Evolutionary conservation across 1,284 basidiomycete genomes (phyloP), one percentile per base, ranked within the genome.

Genomic region (Takashimella tepidaria): DNA sequence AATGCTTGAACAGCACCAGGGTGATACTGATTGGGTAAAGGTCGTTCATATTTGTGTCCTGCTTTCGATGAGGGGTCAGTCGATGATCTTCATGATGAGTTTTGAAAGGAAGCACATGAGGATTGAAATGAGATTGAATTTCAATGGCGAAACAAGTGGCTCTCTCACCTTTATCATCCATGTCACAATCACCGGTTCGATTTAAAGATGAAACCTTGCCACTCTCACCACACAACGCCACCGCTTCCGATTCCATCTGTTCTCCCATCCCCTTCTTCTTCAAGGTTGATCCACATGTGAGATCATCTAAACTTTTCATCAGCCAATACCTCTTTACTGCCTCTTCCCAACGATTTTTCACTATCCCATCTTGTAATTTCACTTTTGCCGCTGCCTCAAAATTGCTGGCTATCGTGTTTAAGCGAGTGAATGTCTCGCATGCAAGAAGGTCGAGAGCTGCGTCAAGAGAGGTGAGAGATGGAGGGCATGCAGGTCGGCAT

Each of bases 361-460:
- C 57, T 5, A 70, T 66, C 0, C 69, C 68, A 24, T 69, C 65
- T 12, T 68, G 63, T 16, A 74, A 61, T 48, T 69, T 66, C 21
- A 70, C 59, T 2, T 64, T 67, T 2, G 68, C 67, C 1, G 68
- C 66, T 4, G 54, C 22, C 47, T 74, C 70, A 31, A 72, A 74
- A 45, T 69, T 70, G n/a, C 50, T 23, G 1, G 65, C 55, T 13
- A 73, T 50, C 2, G 55, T 41, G 5, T 67, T 56, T 2, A 74
- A 58, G 4, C 68, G 61, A 2, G 63, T 58, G 37, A 73, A 73
- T 1, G 69, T 72, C 8, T 73, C 70, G 51, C 64, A 68, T 5
- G 66, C 72, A 16, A 74, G 56, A 4, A 74, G 54, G 49, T 74
- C 72, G 19, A 74, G 61, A 4, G 72, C 72, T 3, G 70, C 72